Percentiles rank a stretch among this genome's conserved stretches.
phyloP scores from a whole-genome alignment of 2,329 filamentous ascomycete species.

The Fusarium mangiferae region DNA sequence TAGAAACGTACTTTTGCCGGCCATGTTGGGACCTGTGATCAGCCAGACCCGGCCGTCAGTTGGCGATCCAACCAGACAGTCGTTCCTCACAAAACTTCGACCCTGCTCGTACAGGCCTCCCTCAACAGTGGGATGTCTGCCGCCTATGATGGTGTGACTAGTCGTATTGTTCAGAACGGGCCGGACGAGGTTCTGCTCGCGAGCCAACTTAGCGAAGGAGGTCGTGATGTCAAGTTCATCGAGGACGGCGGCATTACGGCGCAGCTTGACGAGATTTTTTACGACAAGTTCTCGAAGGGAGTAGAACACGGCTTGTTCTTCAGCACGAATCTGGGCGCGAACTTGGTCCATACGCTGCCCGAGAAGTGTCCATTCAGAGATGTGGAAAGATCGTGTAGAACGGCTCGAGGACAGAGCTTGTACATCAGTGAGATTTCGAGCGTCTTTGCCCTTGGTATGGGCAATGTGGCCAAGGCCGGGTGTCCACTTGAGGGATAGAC shows the following conservation, averaged over 20 bases:
- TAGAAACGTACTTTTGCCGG: conserved; percentile 94
- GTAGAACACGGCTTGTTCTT: conserved; percentile 85
- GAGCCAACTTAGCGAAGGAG: conserved; percentile 83
- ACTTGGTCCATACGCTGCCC: conserved; percentile 82
- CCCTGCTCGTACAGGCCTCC: conserved; percentile 82
- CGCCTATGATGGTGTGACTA: conserved; percentile 81
- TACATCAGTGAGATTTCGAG: conserved; percentile 50
- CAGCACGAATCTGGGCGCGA: conserved; percentile 80
- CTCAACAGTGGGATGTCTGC: conserved; percentile 93
- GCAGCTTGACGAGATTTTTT: conserved; percentile 82
- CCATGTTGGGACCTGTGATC: conserved; percentile 95
- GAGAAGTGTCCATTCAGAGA: conserved; percentile 84
- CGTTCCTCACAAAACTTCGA: conserved; percentile 83
- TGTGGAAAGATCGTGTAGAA: conserved; percentile 84
- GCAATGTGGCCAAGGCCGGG: conserved; percentile 89
- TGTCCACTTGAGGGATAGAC: conserved; percentile 84
- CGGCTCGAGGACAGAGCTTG: conserved; percentile 78
- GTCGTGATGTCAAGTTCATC: conserved; percentile 93
- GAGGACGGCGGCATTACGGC: conserved; percentile 88
- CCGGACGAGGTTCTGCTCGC: conserved; percentile 77
- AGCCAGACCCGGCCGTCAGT: conserved; percentile 72
- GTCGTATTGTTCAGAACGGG: conserved; percentile 75
- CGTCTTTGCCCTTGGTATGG: conserved; percentile 86
- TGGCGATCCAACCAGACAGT: conserved; percentile 80
- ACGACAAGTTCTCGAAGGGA: conserved; percentile 80